Conservation (phyloP, 1,139 yeast genomes). For the Hyphopichia pseudoburtonii region DNA sequence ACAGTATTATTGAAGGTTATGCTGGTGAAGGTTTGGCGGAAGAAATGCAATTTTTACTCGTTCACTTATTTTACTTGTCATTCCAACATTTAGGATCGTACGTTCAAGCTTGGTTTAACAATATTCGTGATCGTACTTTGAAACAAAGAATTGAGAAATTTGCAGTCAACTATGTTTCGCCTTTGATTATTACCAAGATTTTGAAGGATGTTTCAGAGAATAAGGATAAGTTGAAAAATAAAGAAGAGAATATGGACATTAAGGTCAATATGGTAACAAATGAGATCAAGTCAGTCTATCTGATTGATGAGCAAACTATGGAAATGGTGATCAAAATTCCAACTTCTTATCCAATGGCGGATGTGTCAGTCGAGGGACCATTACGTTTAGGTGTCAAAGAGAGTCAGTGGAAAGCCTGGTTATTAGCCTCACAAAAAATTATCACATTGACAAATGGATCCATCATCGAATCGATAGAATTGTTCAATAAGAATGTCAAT, state of each 20-base stretch:
- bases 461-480: constrained; percentile 75
- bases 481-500: constrained; percentile 76
- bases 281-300: constrained; percentile 72
- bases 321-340: constrained; percentile 80
- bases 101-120: constrained; percentile 71
- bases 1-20: constrained; percentile 18
- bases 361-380: constrained; percentile 73
- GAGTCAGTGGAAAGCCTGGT: constrained; percentile 94
- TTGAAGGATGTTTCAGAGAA: constrained; percentile 50
- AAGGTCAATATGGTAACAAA: constrained; percentile 61
- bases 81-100: constrained; percentile 65
- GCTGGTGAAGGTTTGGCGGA: constrained; percentile 18
- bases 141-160: constrained; percentile 62
- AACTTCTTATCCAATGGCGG: constrained; percentile 67
- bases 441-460: constrained; percentile 76
- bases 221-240: constrained; percentile 35
- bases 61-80: constrained; percentile 57
- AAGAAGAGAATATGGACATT: constrained; percentile 55
- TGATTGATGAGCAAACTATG: constrained; percentile 85
- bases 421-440: constrained; percentile 83
- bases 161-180: constrained; percentile 62
- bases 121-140: constrained; percentile 56
- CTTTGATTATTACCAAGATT: constrained; percentile 59
- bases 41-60: constrained; percentile 38
- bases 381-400: constrained; percentile 87